phyloP scores from a whole-genome alignment of 495 filamentous ascomycete species.

The Tuber borchii region DNA sequence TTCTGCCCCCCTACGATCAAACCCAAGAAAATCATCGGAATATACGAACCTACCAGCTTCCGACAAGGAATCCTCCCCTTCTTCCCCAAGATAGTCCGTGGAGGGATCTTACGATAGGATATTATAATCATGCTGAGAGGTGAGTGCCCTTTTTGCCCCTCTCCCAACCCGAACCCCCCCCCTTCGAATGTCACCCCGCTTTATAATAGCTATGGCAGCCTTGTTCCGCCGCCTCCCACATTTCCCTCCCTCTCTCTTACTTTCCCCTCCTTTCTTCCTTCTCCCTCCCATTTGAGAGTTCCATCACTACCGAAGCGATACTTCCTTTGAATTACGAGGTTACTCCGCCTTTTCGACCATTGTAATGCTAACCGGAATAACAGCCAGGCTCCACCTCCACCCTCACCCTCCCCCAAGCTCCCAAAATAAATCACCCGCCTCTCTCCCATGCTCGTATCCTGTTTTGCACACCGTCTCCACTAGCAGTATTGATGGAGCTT shows the following conservation, averaged over 20 bases:
- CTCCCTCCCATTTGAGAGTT: neutral
- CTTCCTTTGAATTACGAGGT: neutral
- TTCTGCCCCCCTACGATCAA: neutral
- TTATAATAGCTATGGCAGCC: constrained; percentile 1
- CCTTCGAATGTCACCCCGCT: neutral
- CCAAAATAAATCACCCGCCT: constrained; percentile 29
- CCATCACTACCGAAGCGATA: neutral
- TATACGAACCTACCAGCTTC: neutral
- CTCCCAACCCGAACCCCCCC: neutral
- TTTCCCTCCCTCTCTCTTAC: neutral
- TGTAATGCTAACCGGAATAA: constrained; percentile 26
- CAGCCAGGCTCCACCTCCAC: constrained; percentile 38
- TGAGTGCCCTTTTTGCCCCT: neutral
- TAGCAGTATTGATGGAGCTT: constrained; percentile 31
- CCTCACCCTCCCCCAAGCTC: constrained; percentile 32
- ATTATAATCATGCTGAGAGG: neutral
- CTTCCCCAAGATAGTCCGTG: neutral
- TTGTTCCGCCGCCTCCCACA: neutral
- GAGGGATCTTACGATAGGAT: neutral
- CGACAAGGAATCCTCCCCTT: neutral
- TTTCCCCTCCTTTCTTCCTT: neutral
- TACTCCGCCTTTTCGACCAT: neutral
- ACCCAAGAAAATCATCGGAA: neutral
- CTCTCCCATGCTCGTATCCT: constrained; percentile 35
- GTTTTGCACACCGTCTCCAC: constrained; percentile 24